Percentiles rank a stretch among this genome's conserved stretches.
These are phyloP conservation scores for Paramecium primaurelia DNA, from an alignment of 73 alveolate species.

Conservation along the genomic window DNA sequence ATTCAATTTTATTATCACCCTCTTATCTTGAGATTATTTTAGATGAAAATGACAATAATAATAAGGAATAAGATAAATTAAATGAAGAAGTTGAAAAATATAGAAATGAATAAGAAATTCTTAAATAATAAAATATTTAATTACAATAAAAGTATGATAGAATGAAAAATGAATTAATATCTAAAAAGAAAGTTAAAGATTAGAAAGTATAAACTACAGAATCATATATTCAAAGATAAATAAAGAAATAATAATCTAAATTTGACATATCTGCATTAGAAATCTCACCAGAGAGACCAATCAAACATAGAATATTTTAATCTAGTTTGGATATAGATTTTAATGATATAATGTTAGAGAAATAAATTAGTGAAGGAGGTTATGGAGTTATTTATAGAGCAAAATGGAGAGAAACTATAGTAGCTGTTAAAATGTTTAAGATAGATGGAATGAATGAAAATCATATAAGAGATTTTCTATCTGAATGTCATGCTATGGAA, in stretches of 20 bases:
- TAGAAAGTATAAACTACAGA: constrained; percentile 30
- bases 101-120: constrained; percentile 9
- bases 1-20: neutral
- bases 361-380: constrained; percentile 94
- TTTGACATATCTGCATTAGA: constrained; percentile 55
- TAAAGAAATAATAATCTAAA: constrained; percentile 39
- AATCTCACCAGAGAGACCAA: constrained; percentile 61
- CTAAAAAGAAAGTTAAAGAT: constrained; percentile 2
- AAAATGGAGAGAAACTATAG: constrained; percentile 94
- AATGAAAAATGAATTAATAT: neutral
- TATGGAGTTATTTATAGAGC: constrained; percentile 96
- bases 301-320: constrained; percentile 65
- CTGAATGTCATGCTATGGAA: constrained; percentile 97
- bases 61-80: neutral
- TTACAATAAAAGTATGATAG: constrained; percentile 7
- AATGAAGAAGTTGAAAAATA: constrained; percentile 9
- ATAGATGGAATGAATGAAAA: constrained; percentile 90
- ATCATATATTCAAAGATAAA: constrained; percentile 50
- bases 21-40: neutral
- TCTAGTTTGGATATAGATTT: constrained; percentile 86
- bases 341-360: constrained; percentile 83
- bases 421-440: constrained; percentile 95
- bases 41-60: neutral
- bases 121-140: neutral
- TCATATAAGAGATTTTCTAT: constrained; percentile 88